Evolutionary conservation across 2,329 filamentous ascomycete species (phyloP).

Genomic region (Aspergillus flavus): DNA sequence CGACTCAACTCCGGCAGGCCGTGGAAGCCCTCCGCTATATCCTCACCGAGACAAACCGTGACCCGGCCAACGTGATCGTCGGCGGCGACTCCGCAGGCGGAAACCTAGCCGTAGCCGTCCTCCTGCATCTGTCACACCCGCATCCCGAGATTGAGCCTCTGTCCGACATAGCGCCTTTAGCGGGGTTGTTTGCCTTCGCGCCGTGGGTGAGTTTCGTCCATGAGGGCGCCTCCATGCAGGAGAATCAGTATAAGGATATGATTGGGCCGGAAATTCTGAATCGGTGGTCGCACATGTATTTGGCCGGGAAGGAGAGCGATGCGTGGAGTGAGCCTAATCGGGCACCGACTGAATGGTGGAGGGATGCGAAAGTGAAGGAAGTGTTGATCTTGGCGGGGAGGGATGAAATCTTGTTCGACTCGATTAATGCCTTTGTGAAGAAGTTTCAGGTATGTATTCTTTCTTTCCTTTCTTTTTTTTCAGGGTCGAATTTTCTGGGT

Average conservation of each 20-base stretch:
- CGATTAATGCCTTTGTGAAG: slow-evolving; percentile 34
- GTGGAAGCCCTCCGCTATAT: slow-evolving; percentile 43
- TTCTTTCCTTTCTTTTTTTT: not conserved
- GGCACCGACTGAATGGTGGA: slow-evolving; percentile 57
- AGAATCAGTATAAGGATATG: slow-evolving; percentile 54
- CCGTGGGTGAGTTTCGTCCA: slow-evolving; percentile 58
- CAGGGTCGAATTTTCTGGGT: not conserved
- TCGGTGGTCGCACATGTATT: slow-evolving; percentile 51
- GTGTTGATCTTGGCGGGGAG: slow-evolving; percentile 57
- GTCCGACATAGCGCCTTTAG: slow-evolving; percentile 42
- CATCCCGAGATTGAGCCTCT: slow-evolving; percentile 52
- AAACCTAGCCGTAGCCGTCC: slow-evolving; percentile 37
- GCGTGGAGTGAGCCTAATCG: slow-evolving; percentile 55
- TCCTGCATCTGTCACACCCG: slow-evolving; percentile 51
- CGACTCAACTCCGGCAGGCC: slow-evolving; percentile 42
- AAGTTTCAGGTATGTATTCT: slow-evolving; percentile 33
- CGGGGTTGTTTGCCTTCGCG: slow-evolving; percentile 54
- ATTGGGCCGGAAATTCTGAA: slow-evolving; percentile 40
- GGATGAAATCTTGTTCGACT: slow-evolving; percentile 55
- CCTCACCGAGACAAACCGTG: slow-evolving; percentile 32
- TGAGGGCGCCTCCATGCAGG: slow-evolving; percentile 42
- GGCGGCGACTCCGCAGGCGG: slow-evolving; percentile 47
- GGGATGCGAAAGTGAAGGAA: slow-evolving; percentile 47
- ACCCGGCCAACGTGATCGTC: slow-evolving; percentile 37
- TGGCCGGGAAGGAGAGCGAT: slow-evolving; percentile 44